phyloP scores from a whole-genome alignment of 768 basidiomycete genomes.

The Boletus sp. region DNA sequence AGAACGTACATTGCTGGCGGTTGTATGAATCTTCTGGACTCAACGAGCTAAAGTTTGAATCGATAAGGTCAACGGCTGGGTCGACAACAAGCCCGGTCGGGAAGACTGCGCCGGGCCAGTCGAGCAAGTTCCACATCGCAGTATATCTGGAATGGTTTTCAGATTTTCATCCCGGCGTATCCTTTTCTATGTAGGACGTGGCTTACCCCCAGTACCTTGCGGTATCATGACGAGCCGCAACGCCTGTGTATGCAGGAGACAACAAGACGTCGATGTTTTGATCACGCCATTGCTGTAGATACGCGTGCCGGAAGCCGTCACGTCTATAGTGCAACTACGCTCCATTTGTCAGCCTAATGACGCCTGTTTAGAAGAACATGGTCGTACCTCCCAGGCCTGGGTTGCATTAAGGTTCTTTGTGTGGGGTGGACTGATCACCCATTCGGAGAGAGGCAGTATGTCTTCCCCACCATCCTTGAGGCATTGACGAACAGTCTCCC shows the following conservation, averaged over 20 bases:
- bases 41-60: no score
- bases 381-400: conserved; percentile 31
- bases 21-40: conserved; percentile 20
- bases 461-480: conserved; percentile 34
- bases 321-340: conserved; percentile 29
- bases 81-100: conserved; percentile 37
- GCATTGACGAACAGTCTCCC: conserved; percentile 22
- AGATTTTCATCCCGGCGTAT: not conserved
- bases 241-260: conserved; percentile 34
- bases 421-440: conserved; percentile 32
- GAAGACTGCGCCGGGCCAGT: conserved; percentile 44
- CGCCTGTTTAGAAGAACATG: not conserved
- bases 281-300: conserved; percentile 38
- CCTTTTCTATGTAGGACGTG: not conserved
- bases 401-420: conserved; percentile 25
- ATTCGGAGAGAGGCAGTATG: conserved; percentile 36
- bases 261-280: conserved; percentile 42
- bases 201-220: conserved; percentile 35
- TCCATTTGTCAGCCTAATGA: not conserved
- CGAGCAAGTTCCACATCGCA: conserved; percentile 43
- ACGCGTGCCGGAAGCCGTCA: conserved; percentile 35
- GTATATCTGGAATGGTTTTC: conserved; percentile 32
- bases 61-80: conserved; percentile 21
- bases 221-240: conserved; percentile 39
- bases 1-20: conserved; percentile 15